phyloP scores from a whole-genome alignment of 2,329 filamentous ascomycete species.

The Alternaria panax region DNA sequence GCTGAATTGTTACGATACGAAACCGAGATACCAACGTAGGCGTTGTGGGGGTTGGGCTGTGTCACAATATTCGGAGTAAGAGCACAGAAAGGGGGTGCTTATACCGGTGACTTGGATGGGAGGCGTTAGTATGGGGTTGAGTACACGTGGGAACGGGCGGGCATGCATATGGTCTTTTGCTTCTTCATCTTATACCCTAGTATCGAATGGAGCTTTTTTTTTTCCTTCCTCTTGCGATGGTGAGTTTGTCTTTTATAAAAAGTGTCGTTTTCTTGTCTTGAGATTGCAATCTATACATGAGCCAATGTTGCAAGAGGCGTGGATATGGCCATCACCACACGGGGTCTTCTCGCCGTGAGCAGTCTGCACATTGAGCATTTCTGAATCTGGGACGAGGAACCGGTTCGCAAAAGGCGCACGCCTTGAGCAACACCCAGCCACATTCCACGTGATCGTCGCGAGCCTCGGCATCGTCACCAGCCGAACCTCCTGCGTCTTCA shows the following conservation, averaged over 20 bases:
- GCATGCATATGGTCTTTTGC: slow-evolving; percentile 6
- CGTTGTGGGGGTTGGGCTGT: slow-evolving; percentile 4
- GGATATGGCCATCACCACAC: neutral
- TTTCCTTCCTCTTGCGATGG: neutral
- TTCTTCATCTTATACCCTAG: slow-evolving; percentile 24
- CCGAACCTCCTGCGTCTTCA: neutral
- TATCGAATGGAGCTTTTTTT: slow-evolving; percentile 17
- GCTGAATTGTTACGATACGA: neutral
- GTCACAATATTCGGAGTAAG: slow-evolving; percentile 9
- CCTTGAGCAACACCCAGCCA: neutral
- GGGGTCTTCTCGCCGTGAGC: neutral
- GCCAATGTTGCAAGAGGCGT: neutral
- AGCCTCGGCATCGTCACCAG: too few species aligned
- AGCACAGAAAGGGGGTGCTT: neutral
- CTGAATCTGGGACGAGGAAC: neutral
- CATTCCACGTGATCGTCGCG: too few species aligned
- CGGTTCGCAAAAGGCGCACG: neutral
- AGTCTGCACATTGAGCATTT: neutral
- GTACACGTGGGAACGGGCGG: neutral
- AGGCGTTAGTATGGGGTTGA: neutral
- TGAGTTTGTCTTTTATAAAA: neutral
- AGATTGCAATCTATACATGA: neutral
- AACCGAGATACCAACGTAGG: neutral
- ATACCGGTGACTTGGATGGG: neutral
- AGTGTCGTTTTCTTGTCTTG: neutral